phyloP scores from a whole-genome alignment of 2,329 filamentous ascomycete species.

The Alternaria hordeiaustralica region DNA sequence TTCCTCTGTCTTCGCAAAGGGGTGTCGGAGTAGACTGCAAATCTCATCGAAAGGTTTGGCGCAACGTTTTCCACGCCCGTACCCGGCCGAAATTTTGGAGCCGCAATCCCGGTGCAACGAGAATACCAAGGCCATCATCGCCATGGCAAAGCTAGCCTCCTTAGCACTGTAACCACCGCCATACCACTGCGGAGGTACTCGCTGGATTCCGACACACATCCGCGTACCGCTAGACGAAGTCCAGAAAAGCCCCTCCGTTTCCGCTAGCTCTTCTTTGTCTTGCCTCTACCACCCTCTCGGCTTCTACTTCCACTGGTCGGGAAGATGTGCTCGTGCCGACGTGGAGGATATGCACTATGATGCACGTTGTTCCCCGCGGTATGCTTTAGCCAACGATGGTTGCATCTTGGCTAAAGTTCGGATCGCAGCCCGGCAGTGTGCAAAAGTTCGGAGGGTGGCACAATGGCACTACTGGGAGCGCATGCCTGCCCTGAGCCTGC shows the following conservation, averaged over 20 bases:
- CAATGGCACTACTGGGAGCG: neutral
- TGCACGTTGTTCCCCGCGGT: conserved; percentile 47
- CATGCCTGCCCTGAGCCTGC: neutral
- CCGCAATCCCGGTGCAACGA: conserved; percentile 53
- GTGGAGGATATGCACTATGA: conserved; percentile 50
- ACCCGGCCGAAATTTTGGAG: conserved; percentile 33
- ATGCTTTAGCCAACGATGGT: conserved; percentile 48
- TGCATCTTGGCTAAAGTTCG: conserved; percentile 51
- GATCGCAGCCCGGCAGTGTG: conserved; percentile 60
- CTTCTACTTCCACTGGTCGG: conserved; percentile 35
- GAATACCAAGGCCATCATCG: conserved; percentile 58
- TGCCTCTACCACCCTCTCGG: conserved; percentile 42
- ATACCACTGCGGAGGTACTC: neutral
- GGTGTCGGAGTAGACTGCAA: conserved; percentile 52
- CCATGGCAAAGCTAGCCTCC: conserved; percentile 51
- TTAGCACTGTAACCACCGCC: neutral
- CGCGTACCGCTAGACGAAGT: conserved; percentile 50
- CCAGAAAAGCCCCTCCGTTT: conserved; percentile 50
- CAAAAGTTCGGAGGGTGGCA: conserved; percentile 50
- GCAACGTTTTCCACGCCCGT: conserved; percentile 32
- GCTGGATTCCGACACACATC: conserved; percentile 50
- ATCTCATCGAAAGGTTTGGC: conserved; percentile 52
- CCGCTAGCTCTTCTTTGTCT: conserved; percentile 9
- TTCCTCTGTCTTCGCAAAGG: conserved; percentile 22
- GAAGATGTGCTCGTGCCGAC: conserved; percentile 45